These are phyloP conservation scores for Cyclotella choctawhatcheeana DNA, from an alignment of 108 stramenopile species.

Conservation along the genomic window DNA sequence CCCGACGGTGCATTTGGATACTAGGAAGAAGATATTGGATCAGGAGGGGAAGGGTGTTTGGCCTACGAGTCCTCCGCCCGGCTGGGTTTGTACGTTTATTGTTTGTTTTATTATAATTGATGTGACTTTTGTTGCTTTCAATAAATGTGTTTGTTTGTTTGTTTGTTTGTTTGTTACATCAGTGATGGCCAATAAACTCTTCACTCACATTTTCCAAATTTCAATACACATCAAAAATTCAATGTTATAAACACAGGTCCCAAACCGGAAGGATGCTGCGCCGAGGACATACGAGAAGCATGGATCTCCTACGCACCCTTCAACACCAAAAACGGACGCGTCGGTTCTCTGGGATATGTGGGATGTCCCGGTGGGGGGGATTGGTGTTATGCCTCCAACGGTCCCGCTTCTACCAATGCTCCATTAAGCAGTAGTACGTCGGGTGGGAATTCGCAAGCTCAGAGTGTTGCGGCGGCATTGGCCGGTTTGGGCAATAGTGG, in stretches of 20 bases:
- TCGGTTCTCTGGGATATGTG: constrained; percentile 8
- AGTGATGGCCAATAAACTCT: background rate
- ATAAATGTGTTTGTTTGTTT: background rate
- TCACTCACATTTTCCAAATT: background rate
- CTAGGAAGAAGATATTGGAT: background rate
- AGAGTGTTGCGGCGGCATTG: constrained; percentile 26
- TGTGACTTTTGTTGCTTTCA: too few species aligned
- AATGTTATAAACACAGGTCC: background rate
- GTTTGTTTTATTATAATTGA: background rate
- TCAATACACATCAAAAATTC: background rate
- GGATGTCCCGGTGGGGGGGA: constrained; percentile 41
- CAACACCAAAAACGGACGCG: constrained; percentile 10
- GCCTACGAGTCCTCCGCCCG: constrained; percentile 8
- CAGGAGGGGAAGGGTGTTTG: constrained; percentile 7
- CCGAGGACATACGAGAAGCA: constrained; percentile 14
- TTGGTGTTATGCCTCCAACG: constrained; percentile 27
- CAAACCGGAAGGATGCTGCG: constrained; percentile 17
- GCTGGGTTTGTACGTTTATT: constrained; percentile 8
- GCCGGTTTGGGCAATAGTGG: constrained; percentile 28
- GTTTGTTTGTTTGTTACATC: background rate
- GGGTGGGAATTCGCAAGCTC: constrained; percentile 10
- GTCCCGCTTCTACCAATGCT: constrained; percentile 8
- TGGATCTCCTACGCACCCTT: constrained; percentile 36
- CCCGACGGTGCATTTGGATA: constrained; percentile 1
- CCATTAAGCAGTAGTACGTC: background rate